A percentile compares a stretch with the other conserved stretches of the same genome.
These are phyloP conservation scores for Calocera cornea DNA, from an alignment of 768 basidiomycete species.

Conservation along the genomic window DNA sequence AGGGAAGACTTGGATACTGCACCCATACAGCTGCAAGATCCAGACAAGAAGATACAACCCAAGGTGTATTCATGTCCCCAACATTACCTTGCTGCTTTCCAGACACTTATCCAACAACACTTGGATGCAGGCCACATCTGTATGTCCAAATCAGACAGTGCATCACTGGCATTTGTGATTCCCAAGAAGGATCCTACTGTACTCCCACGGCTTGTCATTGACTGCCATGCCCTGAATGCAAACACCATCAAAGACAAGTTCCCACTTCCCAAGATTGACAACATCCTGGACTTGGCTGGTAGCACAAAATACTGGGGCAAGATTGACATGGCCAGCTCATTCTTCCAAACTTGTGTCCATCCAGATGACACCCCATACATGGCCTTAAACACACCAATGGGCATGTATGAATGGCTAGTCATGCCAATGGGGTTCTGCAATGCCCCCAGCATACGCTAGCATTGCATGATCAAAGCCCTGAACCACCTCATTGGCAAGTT, in stretches of 20 bases:
- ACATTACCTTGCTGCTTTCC: constrained; percentile 18
- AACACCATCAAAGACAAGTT: constrained; percentile 24
- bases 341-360: constrained; percentile 29
- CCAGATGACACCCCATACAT: constrained; percentile 20
- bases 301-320: no score
- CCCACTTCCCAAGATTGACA: constrained; percentile 15
- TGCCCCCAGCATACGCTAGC: constrained; percentile 26
- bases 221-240: constrained; percentile 24
- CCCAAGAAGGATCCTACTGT: constrained; percentile 22
- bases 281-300: no score
- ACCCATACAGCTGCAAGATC: no score
- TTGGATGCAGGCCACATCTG: constrained; percentile 23
- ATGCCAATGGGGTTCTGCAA: constrained; percentile 18
- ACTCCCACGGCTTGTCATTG: constrained; percentile 27
- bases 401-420: no score
- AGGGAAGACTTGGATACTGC: no score
- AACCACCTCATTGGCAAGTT: constrained; percentile 26
- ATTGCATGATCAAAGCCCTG: constrained; percentile 25
- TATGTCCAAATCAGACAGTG: constrained; percentile 17
- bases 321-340: constrained; percentile 21
- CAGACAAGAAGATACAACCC: no score
- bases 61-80: no score
- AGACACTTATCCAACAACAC: constrained; percentile 24
- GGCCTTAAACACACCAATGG: constrained; percentile 4
- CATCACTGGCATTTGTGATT: constrained; percentile 17